Evolutionary conservation across 257 asterid genomes (phyloP).

Genomic region (Osmanthus fragrans): DNA sequence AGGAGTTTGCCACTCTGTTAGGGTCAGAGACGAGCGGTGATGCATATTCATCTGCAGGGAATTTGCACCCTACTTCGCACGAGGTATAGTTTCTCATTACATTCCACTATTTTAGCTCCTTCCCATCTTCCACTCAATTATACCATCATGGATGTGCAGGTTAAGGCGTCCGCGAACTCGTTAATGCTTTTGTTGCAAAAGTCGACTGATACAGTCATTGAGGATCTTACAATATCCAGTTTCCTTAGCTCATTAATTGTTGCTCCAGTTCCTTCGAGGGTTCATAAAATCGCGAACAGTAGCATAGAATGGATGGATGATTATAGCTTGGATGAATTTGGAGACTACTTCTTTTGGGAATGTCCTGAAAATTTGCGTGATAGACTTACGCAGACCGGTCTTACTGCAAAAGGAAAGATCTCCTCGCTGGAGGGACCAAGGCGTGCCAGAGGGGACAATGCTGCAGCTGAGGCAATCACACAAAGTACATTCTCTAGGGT

Average conservation of each 20-base stretch:
- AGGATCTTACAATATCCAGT: conserved; percentile 42
- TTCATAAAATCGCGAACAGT: conserved; percentile 49
- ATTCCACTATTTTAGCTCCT: conserved; percentile 8
- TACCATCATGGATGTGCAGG: conserved; percentile 42
- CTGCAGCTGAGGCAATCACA: conserved; percentile 49
- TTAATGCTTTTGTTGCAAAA: conserved; percentile 59
- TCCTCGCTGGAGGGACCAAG: conserved; percentile 72
- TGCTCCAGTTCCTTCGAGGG: conserved; percentile 53
- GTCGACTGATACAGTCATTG: conserved; percentile 42
- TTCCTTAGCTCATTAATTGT: conserved; percentile 35
- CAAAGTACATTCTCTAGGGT: conserved; percentile 75
- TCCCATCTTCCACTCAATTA: conserved; percentile 10
- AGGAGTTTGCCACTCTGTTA: conserved; percentile 49
- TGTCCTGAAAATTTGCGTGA: conserved; percentile 92
- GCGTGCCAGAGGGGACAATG: conserved; percentile 70
- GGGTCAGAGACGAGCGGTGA: conserved; percentile 41
- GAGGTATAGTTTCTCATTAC: conserved; percentile 37
- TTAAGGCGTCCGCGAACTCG: conserved; percentile 52
- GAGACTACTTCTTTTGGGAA: conserved; percentile 77
- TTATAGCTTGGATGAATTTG: conserved; percentile 50
- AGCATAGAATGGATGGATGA: conserved; percentile 56
- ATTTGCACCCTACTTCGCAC: conserved; percentile 26
- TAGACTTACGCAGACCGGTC: conserved; percentile 67
- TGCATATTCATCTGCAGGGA: conserved; percentile 27
- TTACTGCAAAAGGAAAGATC: conserved; percentile 62